Evolutionary conservation across 768 basidiomycete genomes (phyloP).

Genomic region (Paxillus ammoniavirescens): DNA sequence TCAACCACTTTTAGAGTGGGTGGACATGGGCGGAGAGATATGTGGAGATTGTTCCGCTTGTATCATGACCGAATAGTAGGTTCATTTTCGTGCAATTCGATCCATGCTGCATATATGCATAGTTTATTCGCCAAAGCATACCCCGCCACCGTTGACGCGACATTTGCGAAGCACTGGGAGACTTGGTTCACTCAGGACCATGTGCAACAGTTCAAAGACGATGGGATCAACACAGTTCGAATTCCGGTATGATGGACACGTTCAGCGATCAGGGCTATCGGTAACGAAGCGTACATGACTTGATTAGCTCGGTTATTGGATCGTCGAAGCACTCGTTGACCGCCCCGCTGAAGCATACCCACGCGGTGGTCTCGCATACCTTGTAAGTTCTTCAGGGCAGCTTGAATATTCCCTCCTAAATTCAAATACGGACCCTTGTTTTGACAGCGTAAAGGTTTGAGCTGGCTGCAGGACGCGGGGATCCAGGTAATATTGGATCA

Average conservation of each 20-base stretch:
- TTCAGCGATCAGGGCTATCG: background rate
- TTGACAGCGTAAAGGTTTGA: slow-evolving; percentile 58
- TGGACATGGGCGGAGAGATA: slow-evolving; percentile 65
- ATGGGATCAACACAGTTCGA: slow-evolving; percentile 74
- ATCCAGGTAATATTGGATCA: slow-evolving; percentile 69
- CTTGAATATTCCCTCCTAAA: background rate
- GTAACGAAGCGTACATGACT: background rate
- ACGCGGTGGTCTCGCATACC: slow-evolving; percentile 62
- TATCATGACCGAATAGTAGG: slow-evolving; percentile 66
- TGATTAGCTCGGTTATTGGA: slow-evolving; percentile 76
- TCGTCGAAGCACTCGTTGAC: slow-evolving; percentile 70
- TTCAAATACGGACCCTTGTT: background rate
- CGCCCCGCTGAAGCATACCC: slow-evolving; percentile 61
- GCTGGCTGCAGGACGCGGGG: slow-evolving; percentile 57
- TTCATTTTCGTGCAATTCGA: background rate
- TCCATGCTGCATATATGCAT: background rate
- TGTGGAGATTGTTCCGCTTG: slow-evolving; percentile 62
- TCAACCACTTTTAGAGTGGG: slow-evolving; percentile 52
- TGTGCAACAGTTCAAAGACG: slow-evolving; percentile 48
- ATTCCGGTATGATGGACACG: slow-evolving; percentile 53
- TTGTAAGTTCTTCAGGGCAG: slow-evolving; percentile 41
- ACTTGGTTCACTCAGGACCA: slow-evolving; percentile 72
- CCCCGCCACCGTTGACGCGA: slow-evolving; percentile 55
- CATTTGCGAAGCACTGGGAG: slow-evolving; percentile 64
- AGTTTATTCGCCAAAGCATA: slow-evolving; percentile 63